These are phyloP conservation scores for Suhomyces canberraensis DNA, from an alignment of 805 yeast genomes.

Conservation along the genomic window DNA sequence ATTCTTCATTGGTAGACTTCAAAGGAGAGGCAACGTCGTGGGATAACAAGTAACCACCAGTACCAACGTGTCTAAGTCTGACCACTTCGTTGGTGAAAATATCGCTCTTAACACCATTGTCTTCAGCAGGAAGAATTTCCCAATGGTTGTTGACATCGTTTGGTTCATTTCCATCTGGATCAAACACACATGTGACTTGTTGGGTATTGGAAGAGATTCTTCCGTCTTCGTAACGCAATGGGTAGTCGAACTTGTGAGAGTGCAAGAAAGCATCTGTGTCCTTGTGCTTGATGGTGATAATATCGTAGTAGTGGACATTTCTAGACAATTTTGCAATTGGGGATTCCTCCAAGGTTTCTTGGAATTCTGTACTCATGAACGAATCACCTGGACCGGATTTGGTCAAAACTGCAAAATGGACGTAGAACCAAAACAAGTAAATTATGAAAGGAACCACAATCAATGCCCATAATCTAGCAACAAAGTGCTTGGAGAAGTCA, in stretches of 20 bases:
- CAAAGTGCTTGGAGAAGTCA: slow-evolving; percentile 63
- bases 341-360: slow-evolving; percentile 85
- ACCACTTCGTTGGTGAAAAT: slow-evolving; percentile 70
- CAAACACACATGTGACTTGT: slow-evolving; percentile 75
- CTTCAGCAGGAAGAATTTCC: slow-evolving; percentile 69
- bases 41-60: slow-evolving; percentile 76
- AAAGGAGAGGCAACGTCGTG: slow-evolving; percentile 97
- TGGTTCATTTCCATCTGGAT: slow-evolving; percentile 27
- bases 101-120: slow-evolving; percentile 14
- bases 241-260: slow-evolving; percentile 75
- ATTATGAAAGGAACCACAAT: slow-evolving; percentile 77
- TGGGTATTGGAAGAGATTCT: slow-evolving; percentile 92
- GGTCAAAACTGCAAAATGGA: slow-evolving; percentile 78
- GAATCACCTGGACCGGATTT: slow-evolving; percentile 95
- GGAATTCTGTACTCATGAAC: slow-evolving; percentile 94
- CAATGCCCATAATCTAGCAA: slow-evolving; percentile 67
- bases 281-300: slow-evolving; percentile 74
- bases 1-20: slow-evolving; percentile 90
- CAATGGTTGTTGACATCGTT: slow-evolving; percentile 73
- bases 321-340: slow-evolving; percentile 68
- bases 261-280: slow-evolving; percentile 78
- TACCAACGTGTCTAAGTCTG: slow-evolving; percentile 76
- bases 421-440: slow-evolving; percentile 85
- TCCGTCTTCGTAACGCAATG: slow-evolving; percentile 93
- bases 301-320: slow-evolving; percentile 71